Evolutionary conservation across 1,284 basidiomycete genomes (phyloP).

Genomic region (Ceratobasidium sp.): DNA sequence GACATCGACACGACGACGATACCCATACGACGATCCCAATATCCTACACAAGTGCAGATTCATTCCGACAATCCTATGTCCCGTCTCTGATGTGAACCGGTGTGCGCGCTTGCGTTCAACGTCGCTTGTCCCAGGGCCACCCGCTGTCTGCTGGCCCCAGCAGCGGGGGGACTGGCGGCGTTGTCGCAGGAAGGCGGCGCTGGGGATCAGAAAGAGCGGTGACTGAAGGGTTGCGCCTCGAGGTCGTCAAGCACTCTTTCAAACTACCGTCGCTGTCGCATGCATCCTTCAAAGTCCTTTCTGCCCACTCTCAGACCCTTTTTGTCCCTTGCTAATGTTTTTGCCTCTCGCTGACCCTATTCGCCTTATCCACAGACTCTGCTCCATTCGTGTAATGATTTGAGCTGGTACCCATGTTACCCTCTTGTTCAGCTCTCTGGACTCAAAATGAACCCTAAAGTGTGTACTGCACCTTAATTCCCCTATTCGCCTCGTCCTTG

Average conservation of each 20-base stretch:
- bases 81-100: neutral
- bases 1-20: no score
- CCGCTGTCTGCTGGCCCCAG: slow-evolving; percentile 10
- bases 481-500: no score
- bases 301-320: neutral
- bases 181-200: neutral
- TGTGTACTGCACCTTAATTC: neutral
- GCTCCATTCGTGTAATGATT: no score
- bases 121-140: neutral
- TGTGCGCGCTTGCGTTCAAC: neutral
- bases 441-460: neutral
- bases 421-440: no score
- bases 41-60: no score
- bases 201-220: slow-evolving; percentile 1
- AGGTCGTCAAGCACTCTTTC: no score
- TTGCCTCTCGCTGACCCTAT: neutral
- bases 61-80: no score
- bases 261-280: no score
- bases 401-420: no score
- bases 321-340: no score
- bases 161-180: slow-evolving; percentile 6
- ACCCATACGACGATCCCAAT: no score
- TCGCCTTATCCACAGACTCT: no score
- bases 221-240: neutral
- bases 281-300: neutral